These are phyloP conservation scores for Haplosporangium sp. DNA, from an alignment of 371 early-diverging fungal species.

Conservation along the genomic window DNA sequence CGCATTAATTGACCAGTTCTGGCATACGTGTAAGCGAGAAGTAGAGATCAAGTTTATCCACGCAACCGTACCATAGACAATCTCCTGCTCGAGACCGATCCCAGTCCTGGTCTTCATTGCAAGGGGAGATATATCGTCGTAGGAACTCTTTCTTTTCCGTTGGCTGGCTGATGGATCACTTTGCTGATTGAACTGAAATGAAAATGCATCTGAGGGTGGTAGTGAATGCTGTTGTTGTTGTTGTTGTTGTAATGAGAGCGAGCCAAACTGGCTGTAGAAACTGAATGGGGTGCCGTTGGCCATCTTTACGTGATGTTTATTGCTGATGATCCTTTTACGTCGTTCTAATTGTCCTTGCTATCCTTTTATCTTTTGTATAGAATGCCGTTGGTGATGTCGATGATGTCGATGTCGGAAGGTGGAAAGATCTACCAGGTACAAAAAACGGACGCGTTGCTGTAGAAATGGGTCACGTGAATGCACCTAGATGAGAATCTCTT, in stretches of 20 bases:
- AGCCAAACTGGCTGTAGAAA: constrained; percentile 17
- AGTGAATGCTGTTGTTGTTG: not conserved
- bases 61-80: constrained; percentile 37
- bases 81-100: constrained; percentile 47
- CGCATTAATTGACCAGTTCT: not conserved
- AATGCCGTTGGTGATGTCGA: no score
- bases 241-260: constrained; percentile 22
- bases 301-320: constrained; percentile 12
- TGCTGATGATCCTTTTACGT: not conserved
- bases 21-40: not conserved
- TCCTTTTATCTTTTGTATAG: no score
- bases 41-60: no score
- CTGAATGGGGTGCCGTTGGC: constrained; percentile 22
- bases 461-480: no score
- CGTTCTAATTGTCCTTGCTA: no score
- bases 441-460: no score
- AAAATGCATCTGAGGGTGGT: not conserved
- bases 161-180: constrained; percentile 11
- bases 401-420: no score
- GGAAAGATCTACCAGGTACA: no score
- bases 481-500: no score
- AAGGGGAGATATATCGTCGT: constrained; percentile 43
- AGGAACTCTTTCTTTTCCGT: constrained; percentile 37
- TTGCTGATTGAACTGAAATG: not conserved
- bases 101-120: constrained; percentile 46